phyloP scores from a whole-genome alignment of 2,329 filamentous ascomycete species.

The Penicillium crustosum region DNA sequence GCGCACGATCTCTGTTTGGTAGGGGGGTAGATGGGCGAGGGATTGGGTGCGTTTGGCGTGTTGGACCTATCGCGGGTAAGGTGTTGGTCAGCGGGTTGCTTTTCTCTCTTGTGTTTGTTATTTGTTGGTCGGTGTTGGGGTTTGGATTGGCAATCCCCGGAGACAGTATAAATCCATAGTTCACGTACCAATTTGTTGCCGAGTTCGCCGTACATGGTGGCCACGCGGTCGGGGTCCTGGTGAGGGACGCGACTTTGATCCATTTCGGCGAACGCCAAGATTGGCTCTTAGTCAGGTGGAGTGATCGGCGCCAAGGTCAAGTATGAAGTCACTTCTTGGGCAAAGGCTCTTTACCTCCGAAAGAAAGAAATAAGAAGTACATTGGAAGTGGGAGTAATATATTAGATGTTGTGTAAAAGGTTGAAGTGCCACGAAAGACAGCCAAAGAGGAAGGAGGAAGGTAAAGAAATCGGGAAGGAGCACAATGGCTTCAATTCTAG shows the following conservation, averaged over 20 bases:
- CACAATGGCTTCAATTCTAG: neutral
- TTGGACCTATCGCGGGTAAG: slow-evolving; percentile 64
- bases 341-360: neutral
- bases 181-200: slow-evolving; percentile 75
- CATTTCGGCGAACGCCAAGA: slow-evolving; percentile 26
- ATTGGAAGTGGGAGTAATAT: neutral
- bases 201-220: slow-evolving; percentile 78
- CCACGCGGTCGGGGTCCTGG: slow-evolving; percentile 22
- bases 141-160: neutral
- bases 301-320: slow-evolving; percentile 12
- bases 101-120: neutral
- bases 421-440: neutral
- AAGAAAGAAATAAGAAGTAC: neutral
- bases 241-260: slow-evolving; percentile 21
- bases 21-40: slow-evolving; percentile 80
- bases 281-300: slow-evolving; percentile 24
- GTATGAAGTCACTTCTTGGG: slow-evolving; percentile 1
- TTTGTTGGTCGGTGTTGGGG: neutral
- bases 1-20: slow-evolving; percentile 88
- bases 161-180: neutral
- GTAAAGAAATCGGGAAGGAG: neutral
- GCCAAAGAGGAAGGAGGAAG: neutral
- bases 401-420: neutral
- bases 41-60: slow-evolving; percentile 94
- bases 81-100: neutral